Percentiles rank a stretch among this genome's conserved stretches.
These are phyloP conservation scores for Solanum virginianum DNA, from an alignment of 257 asterid genomes.

Conservation along the genomic window DNA sequence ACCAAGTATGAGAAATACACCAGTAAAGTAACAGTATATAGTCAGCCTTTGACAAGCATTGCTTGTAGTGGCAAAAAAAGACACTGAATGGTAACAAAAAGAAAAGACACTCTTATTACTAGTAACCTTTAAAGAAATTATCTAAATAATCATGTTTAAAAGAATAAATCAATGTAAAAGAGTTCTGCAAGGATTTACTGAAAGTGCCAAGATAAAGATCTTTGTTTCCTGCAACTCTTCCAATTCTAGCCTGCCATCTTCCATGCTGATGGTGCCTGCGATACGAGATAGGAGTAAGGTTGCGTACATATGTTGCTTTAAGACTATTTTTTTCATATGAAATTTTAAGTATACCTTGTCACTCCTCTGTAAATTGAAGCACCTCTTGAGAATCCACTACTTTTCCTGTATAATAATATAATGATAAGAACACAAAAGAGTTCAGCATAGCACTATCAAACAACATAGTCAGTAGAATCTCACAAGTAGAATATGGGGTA, in stretches of 20 bases:
- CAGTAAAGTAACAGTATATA: background rate
- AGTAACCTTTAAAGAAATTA: background rate
- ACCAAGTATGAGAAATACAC: constrained; percentile 1
- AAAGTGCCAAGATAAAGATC: constrained; percentile 48
- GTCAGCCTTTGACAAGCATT: constrained; percentile 17
- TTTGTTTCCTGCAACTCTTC: constrained; percentile 45
- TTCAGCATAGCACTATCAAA: background rate
- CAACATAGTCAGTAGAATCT: background rate
- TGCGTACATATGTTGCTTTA: background rate
- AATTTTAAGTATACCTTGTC: constrained; percentile 11
- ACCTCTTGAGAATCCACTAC: constrained; percentile 40
- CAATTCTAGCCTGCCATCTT: constrained; percentile 46
- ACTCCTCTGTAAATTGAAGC: constrained; percentile 44
- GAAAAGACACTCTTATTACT: background rate
- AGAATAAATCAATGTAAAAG: background rate
- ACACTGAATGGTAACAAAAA: constrained; percentile 1
- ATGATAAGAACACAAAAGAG: background rate
- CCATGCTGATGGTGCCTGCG: constrained; percentile 48
- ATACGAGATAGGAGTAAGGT: background rate
- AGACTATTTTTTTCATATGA: background rate
- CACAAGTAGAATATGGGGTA: too few relatives aligned
- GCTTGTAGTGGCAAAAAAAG: constrained; percentile 5
- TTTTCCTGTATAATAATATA: constrained; percentile 10
- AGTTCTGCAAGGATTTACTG: constrained; percentile 2
- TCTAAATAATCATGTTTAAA: background rate